These are phyloP conservation scores for Conticribra weissflogii DNA, from an alignment of 108 stramenopile genomes.

Conservation along the genomic window DNA sequence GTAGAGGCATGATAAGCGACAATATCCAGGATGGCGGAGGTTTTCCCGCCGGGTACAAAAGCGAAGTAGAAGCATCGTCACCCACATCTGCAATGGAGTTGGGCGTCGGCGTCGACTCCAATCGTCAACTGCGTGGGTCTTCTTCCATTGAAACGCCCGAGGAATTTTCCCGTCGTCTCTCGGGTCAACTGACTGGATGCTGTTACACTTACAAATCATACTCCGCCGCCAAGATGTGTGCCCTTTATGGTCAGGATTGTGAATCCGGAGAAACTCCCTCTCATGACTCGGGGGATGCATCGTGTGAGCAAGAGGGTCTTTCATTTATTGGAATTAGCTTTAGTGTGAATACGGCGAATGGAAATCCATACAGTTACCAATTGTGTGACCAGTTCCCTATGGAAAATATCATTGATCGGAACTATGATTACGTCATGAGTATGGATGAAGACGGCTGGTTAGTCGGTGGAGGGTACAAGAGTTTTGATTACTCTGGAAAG, in stretches of 20 bases:
- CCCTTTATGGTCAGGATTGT: conserved; percentile 71
- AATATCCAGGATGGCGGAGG: neutral
- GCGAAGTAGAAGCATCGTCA: neutral
- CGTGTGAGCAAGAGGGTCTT: conserved; percentile 75
- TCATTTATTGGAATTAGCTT: conserved; percentile 88
- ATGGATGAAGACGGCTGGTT: conserved; percentile 94
- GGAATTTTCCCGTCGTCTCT: conserved; percentile 25
- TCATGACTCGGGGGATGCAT: conserved; percentile 78
- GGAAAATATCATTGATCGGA: conserved; percentile 91
- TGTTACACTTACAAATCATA: conserved; percentile 67
- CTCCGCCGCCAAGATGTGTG: conserved; percentile 61
- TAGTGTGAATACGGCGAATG: conserved; percentile 76
- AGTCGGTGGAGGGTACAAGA: conserved; percentile 91
- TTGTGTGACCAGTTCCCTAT: conserved; percentile 90
- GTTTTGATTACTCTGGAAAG: conserved; percentile 92
- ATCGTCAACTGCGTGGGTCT: conserved; percentile 2
- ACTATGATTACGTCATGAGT: conserved; percentile 87
- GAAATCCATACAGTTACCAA: conserved; percentile 89
- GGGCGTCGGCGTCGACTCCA: neutral
- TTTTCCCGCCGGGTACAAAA: neutral
- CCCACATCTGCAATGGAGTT: too few species aligned
- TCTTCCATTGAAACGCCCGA: conserved; percentile 13
- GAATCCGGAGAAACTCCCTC: conserved; percentile 69
- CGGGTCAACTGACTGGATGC: conserved; percentile 72
- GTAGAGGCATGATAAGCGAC: neutral